Conservation (phyloP, 2,329 filamentous ascomycete species). For the Penicillium decumbens region DNA sequence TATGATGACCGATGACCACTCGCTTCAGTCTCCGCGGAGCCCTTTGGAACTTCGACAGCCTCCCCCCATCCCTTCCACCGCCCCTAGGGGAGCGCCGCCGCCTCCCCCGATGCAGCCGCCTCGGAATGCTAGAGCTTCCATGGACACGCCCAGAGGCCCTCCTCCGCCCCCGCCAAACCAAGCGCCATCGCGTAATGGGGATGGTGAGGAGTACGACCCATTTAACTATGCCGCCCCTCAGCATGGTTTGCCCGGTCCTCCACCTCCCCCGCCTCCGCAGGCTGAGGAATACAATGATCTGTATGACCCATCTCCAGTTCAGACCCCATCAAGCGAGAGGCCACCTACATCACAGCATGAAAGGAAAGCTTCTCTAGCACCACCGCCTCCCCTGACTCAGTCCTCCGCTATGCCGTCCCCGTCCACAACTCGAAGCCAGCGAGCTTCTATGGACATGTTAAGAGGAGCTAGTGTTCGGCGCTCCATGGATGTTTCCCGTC, state of each 20-base stretch:
- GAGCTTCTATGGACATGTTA: slow-evolving; percentile 62
- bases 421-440: slow-evolving; percentile 43
- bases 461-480: slow-evolving; percentile 51
- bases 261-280: slow-evolving; percentile 25
- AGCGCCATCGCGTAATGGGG: slow-evolving; percentile 38
- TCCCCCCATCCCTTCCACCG: slow-evolving; percentile 55
- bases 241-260: slow-evolving; percentile 27
- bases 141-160: slow-evolving; percentile 32
- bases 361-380: slow-evolving; percentile 45
- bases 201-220: slow-evolving; percentile 51
- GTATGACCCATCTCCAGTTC: slow-evolving; percentile 43
- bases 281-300: slow-evolving; percentile 44
- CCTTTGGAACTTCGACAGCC: slow-evolving; percentile 36
- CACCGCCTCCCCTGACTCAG: slow-evolving; percentile 41
- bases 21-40: slow-evolving; percentile 46
- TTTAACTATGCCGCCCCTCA: slow-evolving; percentile 49
- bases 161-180: slow-evolving; percentile 45
- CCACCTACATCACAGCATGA: slow-evolving; percentile 33
- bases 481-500: slow-evolving; percentile 72
- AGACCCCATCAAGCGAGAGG: slow-evolving; percentile 31
- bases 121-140: slow-evolving; percentile 38
- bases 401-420: slow-evolving; percentile 40
- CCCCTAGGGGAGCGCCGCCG: slow-evolving; percentile 60
- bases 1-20: slow-evolving; percentile 52
- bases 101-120: slow-evolving; percentile 61